A percentile compares a stretch with the other conserved stretches of the same genome.
These are phyloP conservation scores for Psilocybe subaeruginosa DNA, from an alignment of 768 basidiomycete genomes.

Conservation along the genomic window DNA sequence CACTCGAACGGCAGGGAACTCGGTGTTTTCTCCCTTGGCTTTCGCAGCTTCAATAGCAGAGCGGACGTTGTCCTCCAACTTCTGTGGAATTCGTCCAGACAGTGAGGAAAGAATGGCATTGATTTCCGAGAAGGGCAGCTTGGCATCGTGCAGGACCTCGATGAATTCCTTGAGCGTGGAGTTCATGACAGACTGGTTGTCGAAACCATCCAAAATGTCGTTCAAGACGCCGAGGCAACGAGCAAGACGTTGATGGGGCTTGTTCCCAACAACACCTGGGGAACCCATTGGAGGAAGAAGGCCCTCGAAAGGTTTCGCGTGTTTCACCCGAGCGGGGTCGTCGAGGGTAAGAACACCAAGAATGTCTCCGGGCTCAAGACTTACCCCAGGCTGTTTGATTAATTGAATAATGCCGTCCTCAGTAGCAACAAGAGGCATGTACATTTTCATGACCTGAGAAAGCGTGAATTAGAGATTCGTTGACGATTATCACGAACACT, in stretches of 20 bases:
- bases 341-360: slow-evolving; percentile 96
- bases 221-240: slow-evolving; percentile 76
- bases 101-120: slow-evolving; percentile 83
- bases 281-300: slow-evolving; percentile 87
- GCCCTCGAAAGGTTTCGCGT: slow-evolving; percentile 98
- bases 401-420: slow-evolving; percentile 95
- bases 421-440: slow-evolving; percentile 94
- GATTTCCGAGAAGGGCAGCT: slow-evolving; percentile 88
- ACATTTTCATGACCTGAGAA: slow-evolving; percentile 96
- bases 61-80: slow-evolving; percentile 87
- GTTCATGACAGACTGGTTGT: slow-evolving; percentile 92
- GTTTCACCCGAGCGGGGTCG: slow-evolving; percentile 94
- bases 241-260: slow-evolving; percentile 84
- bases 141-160: slow-evolving; percentile 77
- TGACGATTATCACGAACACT: background rate
- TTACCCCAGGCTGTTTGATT: slow-evolving; percentile 98
- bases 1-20: slow-evolving; percentile 90
- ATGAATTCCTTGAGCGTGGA: slow-evolving; percentile 87
- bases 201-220: slow-evolving; percentile 95
- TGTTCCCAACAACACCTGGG: slow-evolving; percentile 85
- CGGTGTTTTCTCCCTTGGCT: slow-evolving; percentile 69
- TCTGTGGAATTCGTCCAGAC: slow-evolving; percentile 90
- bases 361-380: slow-evolving; percentile 95
- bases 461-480: slow-evolving; percentile 5
- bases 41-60: slow-evolving; percentile 76